Conservation (phyloP, 2,329 filamentous ascomycete species). For the Ophiocordyceps camponoti-leonardi region DNA sequence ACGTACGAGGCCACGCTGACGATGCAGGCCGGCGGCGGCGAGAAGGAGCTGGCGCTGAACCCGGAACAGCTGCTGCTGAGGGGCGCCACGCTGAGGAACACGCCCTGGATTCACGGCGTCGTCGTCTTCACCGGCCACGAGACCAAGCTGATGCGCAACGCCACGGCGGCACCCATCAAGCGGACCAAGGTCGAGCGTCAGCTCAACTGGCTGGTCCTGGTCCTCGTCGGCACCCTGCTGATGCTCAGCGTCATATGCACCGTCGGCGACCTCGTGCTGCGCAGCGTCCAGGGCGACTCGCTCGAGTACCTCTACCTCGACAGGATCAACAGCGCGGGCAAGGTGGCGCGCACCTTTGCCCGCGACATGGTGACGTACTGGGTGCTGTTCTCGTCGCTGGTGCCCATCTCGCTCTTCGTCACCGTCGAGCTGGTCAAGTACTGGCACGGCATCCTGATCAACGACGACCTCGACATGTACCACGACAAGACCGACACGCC, state of each 20-base stretch:
- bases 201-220: slow-evolving; percentile 84
- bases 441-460: slow-evolving; percentile 93
- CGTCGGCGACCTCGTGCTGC: slow-evolving; percentile 72
- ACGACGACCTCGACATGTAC: slow-evolving; percentile 95
- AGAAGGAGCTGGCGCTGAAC: slow-evolving; percentile 78
- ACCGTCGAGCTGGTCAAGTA: slow-evolving; percentile 97
- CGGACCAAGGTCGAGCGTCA: slow-evolving; percentile 88
- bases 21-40: slow-evolving; percentile 74
- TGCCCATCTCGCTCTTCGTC: slow-evolving; percentile 94
- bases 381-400: slow-evolving; percentile 91
- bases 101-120: slow-evolving; percentile 88
- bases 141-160: slow-evolving; percentile 97
- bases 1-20: slow-evolving; percentile 95
- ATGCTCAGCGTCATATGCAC: slow-evolving; percentile 78
- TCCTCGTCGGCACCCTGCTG: slow-evolving; percentile 73
- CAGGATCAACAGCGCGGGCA: slow-evolving; percentile 32
- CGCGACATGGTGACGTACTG: slow-evolving; percentile 95
- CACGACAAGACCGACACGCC: slow-evolving; percentile 91
- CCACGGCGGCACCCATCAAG: slow-evolving; percentile 93
- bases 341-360: slow-evolving; percentile 64
- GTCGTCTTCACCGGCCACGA: slow-evolving; percentile 92
- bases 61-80: slow-evolving; percentile 87
- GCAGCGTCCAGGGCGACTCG: slow-evolving; percentile 41
- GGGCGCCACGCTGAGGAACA: slow-evolving; percentile 88
- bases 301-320: slow-evolving; percentile 60